Evolutionary conservation across 345 rosid species (phyloP), one percentile per base, ranked within the genome.

Genomic region (Tarenaya hassleriana): DNA sequence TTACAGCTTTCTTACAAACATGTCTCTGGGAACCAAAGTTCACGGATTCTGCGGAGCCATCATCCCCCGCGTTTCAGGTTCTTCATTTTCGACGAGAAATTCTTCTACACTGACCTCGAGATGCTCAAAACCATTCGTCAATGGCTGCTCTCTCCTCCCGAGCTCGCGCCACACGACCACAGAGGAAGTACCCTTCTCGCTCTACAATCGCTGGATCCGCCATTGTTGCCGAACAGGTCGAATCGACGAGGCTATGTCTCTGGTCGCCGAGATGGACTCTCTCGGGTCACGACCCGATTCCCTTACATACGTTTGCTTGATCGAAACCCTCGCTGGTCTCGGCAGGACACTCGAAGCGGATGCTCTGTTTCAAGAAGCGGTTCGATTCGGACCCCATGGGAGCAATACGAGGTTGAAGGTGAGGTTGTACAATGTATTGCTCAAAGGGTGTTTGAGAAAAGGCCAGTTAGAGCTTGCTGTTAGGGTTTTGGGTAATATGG

Each of bases 321-420:
- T 80, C 44, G 80, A 77, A 50, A 37, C 78, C 15, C 69, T 77
- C 19, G 70, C 70, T 7, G 44, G 58, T 50, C 63, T 60, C 53
- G 82, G 86, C 8, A 70, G 91, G 64, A 77, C 76, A 16, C 68
- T 70, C 37, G 91, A 83, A 67, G 84, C 84, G 2, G 86, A 83
- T 29, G 77, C 78, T 44, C 43, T 83, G 54, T 74, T 77, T 45
- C 82, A 70, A 9, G 83, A 83, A 65, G 64, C 75, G 69, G 7
- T 56, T 1, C 62, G 50, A 41, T 54, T 48, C 32, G 82, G 76
- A 8, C 16, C 67, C 47, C 41, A 54, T 60, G 66, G 60, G 40
- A 78, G 73, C 31, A 58, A 61, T 37, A 55, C 63, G 0, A 41
- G 62, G n/a, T 49, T 73, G 18, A 57, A 55, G 39, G 48, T 61